A percentile compares a stretch with the other conserved stretches of the same genome.
phyloP scores from a whole-genome alignment of 2,329 filamentous ascomycete genomes.

The Fusarium tupiense region DNA sequence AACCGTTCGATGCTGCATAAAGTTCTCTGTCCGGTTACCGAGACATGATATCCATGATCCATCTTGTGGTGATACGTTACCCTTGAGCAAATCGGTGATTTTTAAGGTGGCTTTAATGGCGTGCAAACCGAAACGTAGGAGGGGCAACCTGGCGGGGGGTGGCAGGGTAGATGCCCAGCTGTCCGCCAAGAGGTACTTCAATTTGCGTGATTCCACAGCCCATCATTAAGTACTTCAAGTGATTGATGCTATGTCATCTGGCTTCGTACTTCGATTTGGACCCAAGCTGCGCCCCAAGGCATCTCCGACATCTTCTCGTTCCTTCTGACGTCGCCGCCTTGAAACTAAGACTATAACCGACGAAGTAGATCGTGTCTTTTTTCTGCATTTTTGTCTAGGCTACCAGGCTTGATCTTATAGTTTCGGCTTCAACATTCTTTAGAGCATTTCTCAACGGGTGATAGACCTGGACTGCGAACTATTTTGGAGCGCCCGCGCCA shows the following conservation, averaged over 20 bases:
- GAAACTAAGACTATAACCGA: slow-evolving; percentile 22
- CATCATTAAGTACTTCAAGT: slow-evolving; percentile 12
- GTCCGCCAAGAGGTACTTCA: slow-evolving; percentile 15
- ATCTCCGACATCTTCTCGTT: slow-evolving; percentile 32
- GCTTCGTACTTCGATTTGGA: slow-evolving; percentile 23
- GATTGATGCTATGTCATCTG: slow-evolving; percentile 39
- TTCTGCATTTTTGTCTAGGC: slow-evolving; percentile 9
- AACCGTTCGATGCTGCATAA: slow-evolving; percentile 15
- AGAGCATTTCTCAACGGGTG: slow-evolving; percentile 1
- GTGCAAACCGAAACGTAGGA: slow-evolving; percentile 37
- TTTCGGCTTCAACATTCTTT: slow-evolving; percentile 1
- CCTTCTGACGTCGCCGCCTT: slow-evolving; percentile 38
- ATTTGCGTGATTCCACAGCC: neutral
- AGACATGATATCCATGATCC: slow-evolving; percentile 9
- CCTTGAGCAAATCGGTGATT: slow-evolving; percentile 33
- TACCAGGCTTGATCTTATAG: slow-evolving; percentile 1
- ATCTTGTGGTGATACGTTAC: slow-evolving; percentile 16
- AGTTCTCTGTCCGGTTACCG: slow-evolving; percentile 13
- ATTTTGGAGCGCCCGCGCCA: slow-evolving; percentile 19
- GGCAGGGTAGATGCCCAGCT: slow-evolving; percentile 26
- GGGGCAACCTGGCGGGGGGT: slow-evolving; percentile 42
- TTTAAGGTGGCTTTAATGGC: slow-evolving; percentile 26
- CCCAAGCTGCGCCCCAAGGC: slow-evolving; percentile 41
- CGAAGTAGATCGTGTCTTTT: slow-evolving; percentile 18
- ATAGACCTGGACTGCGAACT: slow-evolving; percentile 4